A percentile compares a stretch with the other conserved stretches of the same genome.
These are phyloP conservation scores for Beauveria caledonica DNA, from an alignment of 2,329 filamentous ascomycete genomes.

Conservation along the genomic window DNA sequence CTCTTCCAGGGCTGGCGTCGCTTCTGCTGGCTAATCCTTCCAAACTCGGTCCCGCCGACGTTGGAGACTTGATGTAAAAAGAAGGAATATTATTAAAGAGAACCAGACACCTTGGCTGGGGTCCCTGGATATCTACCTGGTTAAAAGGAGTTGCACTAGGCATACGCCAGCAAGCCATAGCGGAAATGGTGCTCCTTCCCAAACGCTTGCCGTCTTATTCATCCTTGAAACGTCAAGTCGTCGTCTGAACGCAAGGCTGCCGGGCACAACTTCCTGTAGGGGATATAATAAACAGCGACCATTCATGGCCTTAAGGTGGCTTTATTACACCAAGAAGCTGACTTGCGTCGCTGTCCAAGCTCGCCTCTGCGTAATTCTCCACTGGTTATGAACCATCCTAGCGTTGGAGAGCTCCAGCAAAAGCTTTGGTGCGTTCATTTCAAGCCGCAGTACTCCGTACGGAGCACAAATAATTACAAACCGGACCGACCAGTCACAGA, in stretches of 20 bases:
- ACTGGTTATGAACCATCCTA: not conserved
- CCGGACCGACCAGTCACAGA: not conserved
- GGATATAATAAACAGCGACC: not conserved
- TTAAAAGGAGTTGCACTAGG: no score
- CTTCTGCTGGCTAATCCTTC: not conserved
- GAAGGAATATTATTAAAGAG: not conserved
- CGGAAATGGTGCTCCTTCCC: not conserved
- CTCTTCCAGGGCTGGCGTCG: not conserved
- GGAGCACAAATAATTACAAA: not conserved
- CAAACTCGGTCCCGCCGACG: not conserved
- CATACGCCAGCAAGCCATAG: not conserved
- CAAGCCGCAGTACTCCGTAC: not conserved
- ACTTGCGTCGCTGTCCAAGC: not conserved
- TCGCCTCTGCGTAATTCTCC: not conserved
- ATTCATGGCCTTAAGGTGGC: not conserved
- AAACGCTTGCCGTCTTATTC: not conserved
- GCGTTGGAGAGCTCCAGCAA: not conserved
- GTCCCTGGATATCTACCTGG: not conserved
- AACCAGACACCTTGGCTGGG: not conserved
- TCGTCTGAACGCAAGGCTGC: not conserved
- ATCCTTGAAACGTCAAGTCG: not conserved
- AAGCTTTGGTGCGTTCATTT: not conserved
- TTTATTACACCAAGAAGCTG: not conserved
- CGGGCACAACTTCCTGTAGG: not conserved
- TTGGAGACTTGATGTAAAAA: not conserved